Conservation (phyloP, 441 rosid genomes). For the Aleurites moluccanus region DNA sequence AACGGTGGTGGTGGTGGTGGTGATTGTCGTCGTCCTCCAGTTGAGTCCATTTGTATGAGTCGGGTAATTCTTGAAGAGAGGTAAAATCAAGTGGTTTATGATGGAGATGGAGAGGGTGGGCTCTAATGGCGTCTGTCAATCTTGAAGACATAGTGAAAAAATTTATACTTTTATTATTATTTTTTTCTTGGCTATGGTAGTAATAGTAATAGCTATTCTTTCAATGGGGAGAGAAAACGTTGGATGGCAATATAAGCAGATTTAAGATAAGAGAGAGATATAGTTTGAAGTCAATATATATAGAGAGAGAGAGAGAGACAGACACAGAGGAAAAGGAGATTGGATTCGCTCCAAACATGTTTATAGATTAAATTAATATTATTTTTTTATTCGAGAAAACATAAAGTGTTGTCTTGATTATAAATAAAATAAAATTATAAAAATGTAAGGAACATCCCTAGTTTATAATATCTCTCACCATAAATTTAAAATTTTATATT, state of each 20-base stretch:
- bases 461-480: no score
- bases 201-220: background rate
- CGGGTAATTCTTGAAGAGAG: conserved; percentile 65
- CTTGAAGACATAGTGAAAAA: conserved; percentile 57
- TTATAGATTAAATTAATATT: no score
- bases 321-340: no score
- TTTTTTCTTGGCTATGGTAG: background rate
- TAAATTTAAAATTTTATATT: no score
- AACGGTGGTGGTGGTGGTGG: conserved; percentile 10
- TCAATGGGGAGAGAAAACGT: conserved; percentile 19
- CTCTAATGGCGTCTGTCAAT: conserved; percentile 47
- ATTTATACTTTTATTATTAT: background rate
- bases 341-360: no score
- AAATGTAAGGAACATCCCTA: no score
- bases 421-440: no score
- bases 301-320: conserved; percentile 16
- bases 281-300: conserved; percentile 24
- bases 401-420: no score
- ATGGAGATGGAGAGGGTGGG: conserved; percentile 51
- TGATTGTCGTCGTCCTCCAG: conserved; percentile 27
- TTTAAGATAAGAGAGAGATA: conserved; percentile 17
- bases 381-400: no score
- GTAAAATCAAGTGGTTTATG: conserved; percentile 53
- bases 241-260: conserved; percentile 22
- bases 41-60: conserved; percentile 69